phyloP scores from a whole-genome alignment of 192 early-diverging fungal species.

The Coemansia sp. region DNA sequence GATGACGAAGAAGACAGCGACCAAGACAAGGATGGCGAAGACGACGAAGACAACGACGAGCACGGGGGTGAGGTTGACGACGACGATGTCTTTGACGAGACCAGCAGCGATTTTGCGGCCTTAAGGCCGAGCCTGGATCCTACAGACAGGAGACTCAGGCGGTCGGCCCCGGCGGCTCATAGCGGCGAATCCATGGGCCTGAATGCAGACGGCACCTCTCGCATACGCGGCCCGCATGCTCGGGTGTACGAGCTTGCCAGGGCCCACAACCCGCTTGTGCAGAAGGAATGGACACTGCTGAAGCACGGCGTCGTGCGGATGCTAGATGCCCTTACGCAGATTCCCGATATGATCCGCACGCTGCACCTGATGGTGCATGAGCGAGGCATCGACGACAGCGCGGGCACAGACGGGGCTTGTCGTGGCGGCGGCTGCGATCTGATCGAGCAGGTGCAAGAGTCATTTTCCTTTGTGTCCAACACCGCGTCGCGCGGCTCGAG shows the following conservation, averaged over 20 bases:
- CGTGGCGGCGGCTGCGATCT: slow-evolving; percentile 37
- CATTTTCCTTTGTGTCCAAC: slow-evolving; percentile 50
- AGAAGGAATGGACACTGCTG: slow-evolving; percentile 42
- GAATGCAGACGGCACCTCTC: neutral
- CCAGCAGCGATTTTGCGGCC: slow-evolving; percentile 21
- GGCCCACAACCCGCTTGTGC: slow-evolving; percentile 41
- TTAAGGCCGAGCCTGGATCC: slow-evolving; percentile 34
- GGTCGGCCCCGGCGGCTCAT: slow-evolving; percentile 6
- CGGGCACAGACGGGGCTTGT: slow-evolving; percentile 8
- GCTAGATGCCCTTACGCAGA: slow-evolving; percentile 47
- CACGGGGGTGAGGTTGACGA: neutral
- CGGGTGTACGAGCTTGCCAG: slow-evolving; percentile 37
- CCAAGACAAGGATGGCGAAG: neutral
- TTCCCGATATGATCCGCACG: slow-evolving; percentile 49
- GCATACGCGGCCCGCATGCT: slow-evolving; percentile 12
- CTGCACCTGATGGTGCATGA: slow-evolving; percentile 45
- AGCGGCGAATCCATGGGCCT: neutral
- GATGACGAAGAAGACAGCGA: neutral
- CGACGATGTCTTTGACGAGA: slow-evolving; percentile 8
- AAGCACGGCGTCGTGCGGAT: slow-evolving; percentile 41
- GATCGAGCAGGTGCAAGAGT: slow-evolving; percentile 47
- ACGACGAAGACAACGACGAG: slow-evolving; percentile 8
- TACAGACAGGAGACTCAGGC: slow-evolving; percentile 23
- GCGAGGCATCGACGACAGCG: slow-evolving; percentile 23
- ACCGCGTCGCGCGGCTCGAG: slow-evolving; percentile 62